Evolutionary conservation across 139 green algal genomes (phyloP).

Genomic region (Closterium sp.): DNA sequence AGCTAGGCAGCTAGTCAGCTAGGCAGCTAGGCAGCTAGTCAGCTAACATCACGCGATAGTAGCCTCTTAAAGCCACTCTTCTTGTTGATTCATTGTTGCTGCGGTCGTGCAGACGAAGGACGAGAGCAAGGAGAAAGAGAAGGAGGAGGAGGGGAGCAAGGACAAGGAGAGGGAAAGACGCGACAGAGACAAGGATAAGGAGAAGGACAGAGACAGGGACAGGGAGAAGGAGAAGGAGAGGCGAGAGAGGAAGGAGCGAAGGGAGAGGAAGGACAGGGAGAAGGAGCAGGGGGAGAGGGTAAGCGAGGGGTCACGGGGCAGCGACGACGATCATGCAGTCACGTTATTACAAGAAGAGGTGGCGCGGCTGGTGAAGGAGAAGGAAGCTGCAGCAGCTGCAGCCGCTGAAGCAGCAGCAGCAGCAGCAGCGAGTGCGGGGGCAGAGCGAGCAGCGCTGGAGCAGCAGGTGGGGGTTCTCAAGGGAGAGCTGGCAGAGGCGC

Average conservation of each 20-base stretch:
- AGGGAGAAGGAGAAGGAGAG: neutral
- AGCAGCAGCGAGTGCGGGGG: neutral
- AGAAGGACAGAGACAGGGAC: neutral
- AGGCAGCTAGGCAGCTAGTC: too few relatives aligned
- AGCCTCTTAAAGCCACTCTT: too few relatives aligned
- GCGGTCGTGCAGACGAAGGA: neutral
- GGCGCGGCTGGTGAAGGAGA: neutral
- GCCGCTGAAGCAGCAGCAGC: neutral
- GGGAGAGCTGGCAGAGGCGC: neutral
- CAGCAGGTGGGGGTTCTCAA: neutral
- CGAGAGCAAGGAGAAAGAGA: neutral
- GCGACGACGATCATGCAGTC: neutral
- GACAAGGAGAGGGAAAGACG: neutral
- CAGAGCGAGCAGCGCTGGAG: neutral
- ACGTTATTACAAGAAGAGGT: neutral
- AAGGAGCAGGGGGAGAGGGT: neutral
- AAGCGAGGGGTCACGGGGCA: neutral
- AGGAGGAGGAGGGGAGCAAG: neutral
- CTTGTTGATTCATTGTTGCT: too few relatives aligned
- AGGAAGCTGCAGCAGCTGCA: neutral
- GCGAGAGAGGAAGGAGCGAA: neutral
- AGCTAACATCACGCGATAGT: too few relatives aligned
- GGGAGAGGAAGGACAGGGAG: neutral
- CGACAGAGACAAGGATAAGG: neutral
- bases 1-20: too few relatives aligned